phyloP scores from a whole-genome alignment of 2,329 filamentous ascomycete species.

The Talaromyces sp. region DNA sequence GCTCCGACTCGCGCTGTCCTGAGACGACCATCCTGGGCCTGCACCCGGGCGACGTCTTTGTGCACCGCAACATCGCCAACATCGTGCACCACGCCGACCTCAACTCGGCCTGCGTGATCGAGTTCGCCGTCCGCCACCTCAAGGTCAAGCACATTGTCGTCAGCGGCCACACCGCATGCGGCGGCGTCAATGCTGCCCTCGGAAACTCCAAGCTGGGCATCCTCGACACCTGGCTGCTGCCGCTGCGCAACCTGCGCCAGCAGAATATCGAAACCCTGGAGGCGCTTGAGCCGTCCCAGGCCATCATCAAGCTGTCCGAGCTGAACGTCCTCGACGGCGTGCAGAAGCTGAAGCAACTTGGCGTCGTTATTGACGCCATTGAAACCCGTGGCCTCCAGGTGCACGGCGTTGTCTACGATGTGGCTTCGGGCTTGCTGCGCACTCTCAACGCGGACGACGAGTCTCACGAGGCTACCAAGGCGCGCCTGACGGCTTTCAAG shows the following conservation, averaged over 20 bases:
- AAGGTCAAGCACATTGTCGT: conserved; percentile 61
- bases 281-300: conserved; percentile 42
- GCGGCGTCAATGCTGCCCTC: conserved; percentile 53
- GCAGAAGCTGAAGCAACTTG: conserved; percentile 62
- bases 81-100: conserved; percentile 70
- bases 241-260: conserved; percentile 50
- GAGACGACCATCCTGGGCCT: conserved; percentile 76
- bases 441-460: conserved; percentile 45
- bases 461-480: conserved; percentile 33
- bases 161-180: conserved; percentile 58
- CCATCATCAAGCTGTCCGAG: conserved; percentile 62
- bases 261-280: conserved; percentile 49
- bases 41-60: conserved; percentile 78
- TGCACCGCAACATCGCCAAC: conserved; percentile 88
- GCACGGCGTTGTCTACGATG: conserved; percentile 73
- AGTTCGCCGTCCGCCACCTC: conserved; percentile 70
- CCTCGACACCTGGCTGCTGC: conserved; percentile 59
- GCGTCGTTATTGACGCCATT: conserved; percentile 65
- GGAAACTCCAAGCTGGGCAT: conserved; percentile 54
- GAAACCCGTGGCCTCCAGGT: conserved; percentile 65
- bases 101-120: conserved; percentile 68
- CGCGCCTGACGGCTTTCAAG: conserved; percentile 37
- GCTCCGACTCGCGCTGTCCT: conserved; percentile 78
- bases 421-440: conserved; percentile 51
- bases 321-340: conserved; percentile 70